Conservation (phyloP, 306 rosid species). For the Sphenostylis stenocarpa region DNA sequence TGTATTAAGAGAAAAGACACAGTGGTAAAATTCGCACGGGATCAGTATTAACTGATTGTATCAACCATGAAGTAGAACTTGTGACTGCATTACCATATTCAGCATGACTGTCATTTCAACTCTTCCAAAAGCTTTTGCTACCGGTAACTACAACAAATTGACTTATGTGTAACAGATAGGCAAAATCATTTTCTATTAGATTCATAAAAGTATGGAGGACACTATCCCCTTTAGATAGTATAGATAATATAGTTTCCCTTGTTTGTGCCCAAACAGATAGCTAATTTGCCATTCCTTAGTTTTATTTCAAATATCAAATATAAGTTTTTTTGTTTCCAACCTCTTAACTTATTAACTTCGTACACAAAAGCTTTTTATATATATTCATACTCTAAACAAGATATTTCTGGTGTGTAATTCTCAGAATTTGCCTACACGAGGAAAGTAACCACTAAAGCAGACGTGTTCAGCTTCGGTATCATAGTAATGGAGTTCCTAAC, state of each 20-base stretch:
- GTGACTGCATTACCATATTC: conserved; percentile 14
- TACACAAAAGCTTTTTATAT: not conserved
- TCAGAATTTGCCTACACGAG: conserved; percentile 86
- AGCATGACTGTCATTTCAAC: not conserved
- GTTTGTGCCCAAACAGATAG: not conserved
- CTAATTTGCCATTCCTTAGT: not conserved
- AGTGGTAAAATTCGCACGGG: not conserved
- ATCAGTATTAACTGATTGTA: not conserved
- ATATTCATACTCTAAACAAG: conserved; percentile 25
- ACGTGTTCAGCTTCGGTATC: conserved; percentile 81
- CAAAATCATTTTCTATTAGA: not conserved
- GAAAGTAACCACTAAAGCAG: conserved; percentile 72
- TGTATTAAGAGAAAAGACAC: not conserved
- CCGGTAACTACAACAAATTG: not conserved
- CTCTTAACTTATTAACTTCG: not conserved
- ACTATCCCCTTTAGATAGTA: not conserved
- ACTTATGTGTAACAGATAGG: not conserved
- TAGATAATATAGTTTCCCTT: not conserved
- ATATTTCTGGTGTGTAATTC: conserved; percentile 31
- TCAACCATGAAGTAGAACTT: not conserved
- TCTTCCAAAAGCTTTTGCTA: not conserved
- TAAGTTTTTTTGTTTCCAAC: not conserved
- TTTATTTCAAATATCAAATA: not conserved
- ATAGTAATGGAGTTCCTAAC: conserved; percentile 80
- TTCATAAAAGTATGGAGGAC: not conserved